Percentiles rank a stretch among this genome's conserved stretches.
These are phyloP conservation scores for Salix exigua DNA, from an alignment of 345 rosid species.

Conservation along the genomic window DNA sequence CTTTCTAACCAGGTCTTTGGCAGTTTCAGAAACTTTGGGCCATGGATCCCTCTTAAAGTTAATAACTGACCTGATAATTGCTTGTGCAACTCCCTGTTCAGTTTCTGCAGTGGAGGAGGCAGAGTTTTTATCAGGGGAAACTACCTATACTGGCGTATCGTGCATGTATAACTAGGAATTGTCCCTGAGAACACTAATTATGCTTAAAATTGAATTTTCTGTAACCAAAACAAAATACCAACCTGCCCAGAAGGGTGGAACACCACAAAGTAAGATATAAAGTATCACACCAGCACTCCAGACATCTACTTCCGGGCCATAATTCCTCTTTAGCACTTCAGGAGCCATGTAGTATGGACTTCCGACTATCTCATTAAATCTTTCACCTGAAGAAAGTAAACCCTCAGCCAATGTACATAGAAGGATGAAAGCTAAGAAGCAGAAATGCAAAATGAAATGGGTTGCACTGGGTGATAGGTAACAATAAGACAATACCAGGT, in stretches of 20 bases:
- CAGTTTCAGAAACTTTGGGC: slow-evolving; percentile 35
- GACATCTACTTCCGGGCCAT: slow-evolving; percentile 36
- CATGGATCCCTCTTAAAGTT: slow-evolving; percentile 33
- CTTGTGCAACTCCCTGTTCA: slow-evolving; percentile 35
- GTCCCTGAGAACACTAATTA: background rate
- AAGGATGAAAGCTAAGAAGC: background rate
- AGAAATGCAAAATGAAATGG: background rate
- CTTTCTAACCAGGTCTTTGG: slow-evolving; percentile 35
- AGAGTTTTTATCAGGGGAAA: background rate
- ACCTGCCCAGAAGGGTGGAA: slow-evolving; percentile 41
- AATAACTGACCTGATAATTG: slow-evolving; percentile 26
- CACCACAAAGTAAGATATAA: slow-evolving; percentile 36
- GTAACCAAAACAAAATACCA: slow-evolving; percentile 4
- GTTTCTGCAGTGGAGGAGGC: slow-evolving; percentile 24
- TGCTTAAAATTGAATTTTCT: background rate
- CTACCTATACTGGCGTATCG: background rate
- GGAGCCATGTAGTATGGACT: slow-evolving; percentile 42
- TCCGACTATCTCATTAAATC: slow-evolving; percentile 31
- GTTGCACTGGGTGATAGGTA: background rate
- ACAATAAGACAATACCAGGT: slow-evolving; percentile 21
- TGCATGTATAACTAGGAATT: background rate
- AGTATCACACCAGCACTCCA: slow-evolving; percentile 41
- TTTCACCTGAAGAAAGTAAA: slow-evolving; percentile 25
- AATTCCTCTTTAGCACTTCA: slow-evolving; percentile 32
- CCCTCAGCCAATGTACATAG: background rate